phyloP scores from a whole-genome alignment of 2,329 filamentous ascomycete genomes.

The Exophiala alcalophila region DNA sequence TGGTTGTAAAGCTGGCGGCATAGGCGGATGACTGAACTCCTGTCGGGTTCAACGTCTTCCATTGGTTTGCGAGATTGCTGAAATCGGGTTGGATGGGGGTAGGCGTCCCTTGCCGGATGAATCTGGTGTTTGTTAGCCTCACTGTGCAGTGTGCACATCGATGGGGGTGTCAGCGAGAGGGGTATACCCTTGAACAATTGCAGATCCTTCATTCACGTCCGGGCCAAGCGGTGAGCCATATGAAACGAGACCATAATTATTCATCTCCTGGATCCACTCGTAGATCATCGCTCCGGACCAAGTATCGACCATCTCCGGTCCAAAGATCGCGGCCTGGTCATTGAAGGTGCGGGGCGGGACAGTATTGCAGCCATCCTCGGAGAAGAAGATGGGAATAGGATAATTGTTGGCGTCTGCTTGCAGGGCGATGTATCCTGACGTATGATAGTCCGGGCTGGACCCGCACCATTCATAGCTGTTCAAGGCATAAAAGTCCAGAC shows the following conservation, averaged over 20 bases:
- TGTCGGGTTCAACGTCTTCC: constrained; percentile 68
- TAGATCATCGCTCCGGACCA: constrained; percentile 81
- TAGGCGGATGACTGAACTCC: constrained; percentile 67
- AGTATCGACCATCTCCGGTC: constrained; percentile 64
- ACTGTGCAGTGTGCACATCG: not conserved
- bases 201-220: constrained; percentile 49
- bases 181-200: constrained; percentile 59
- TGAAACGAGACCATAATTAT: constrained; percentile 75
- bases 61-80: constrained; percentile 69
- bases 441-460: constrained; percentile 49
- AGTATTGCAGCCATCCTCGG: constrained; percentile 78
- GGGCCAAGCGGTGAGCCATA: constrained; percentile 64
- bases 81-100: constrained; percentile 74
- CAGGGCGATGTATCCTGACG: constrained; percentile 68
- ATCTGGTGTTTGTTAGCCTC: constrained; percentile 43
- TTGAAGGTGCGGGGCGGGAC: constrained; percentile 43
- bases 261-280: constrained; percentile 83
- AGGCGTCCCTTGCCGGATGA: constrained; percentile 68
- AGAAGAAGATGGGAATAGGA: constrained; percentile 84
- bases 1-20: constrained; percentile 57
- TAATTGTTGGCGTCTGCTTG: constrained; percentile 66
- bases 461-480: constrained; percentile 86
- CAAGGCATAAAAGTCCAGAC: constrained; percentile 77
- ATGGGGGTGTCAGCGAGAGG: constrained; percentile 5
- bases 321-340: constrained; percentile 76